phyloP scores from a whole-genome alignment of 2,329 filamentous ascomycete genomes.

The Penicillium expansum region DNA sequence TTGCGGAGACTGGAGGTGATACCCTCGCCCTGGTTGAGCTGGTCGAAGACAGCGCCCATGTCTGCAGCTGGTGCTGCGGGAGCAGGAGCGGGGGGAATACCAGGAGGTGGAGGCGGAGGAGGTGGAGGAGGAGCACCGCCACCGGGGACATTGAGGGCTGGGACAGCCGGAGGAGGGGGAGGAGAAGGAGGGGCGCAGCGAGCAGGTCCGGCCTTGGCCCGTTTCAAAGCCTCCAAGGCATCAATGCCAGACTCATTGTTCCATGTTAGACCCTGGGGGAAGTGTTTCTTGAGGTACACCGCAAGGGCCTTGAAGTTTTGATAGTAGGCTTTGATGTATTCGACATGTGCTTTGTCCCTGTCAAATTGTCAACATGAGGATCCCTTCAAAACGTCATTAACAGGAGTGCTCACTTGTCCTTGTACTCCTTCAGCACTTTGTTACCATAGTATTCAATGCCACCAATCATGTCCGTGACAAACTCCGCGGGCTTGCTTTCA shows the following conservation, averaged over 20 bases:
- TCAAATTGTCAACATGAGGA: constrained; percentile 19
- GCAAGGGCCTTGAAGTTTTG: constrained; percentile 79
- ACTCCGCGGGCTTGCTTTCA: constrained; percentile 77
- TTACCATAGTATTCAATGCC: constrained; percentile 94
- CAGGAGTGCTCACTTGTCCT: constrained; percentile 62
- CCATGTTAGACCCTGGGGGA: constrained; percentile 77
- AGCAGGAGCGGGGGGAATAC: constrained; percentile 55
- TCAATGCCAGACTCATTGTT: constrained; percentile 73
- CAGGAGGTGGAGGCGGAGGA: constrained; percentile 68
- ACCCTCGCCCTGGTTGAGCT: constrained; percentile 83
- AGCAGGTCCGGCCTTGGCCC: constrained; percentile 49
- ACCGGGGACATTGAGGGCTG: constrained; percentile 49
- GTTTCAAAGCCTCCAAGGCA: constrained; percentile 65
- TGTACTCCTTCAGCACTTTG: constrained; percentile 85
- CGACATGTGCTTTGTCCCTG: constrained; percentile 75
- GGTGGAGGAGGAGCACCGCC: constrained; percentile 63
- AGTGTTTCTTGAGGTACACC: constrained; percentile 82
- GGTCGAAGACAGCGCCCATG: constrained; percentile 83
- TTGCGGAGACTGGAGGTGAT: constrained; percentile 88
- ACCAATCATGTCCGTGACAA: constrained; percentile 77
- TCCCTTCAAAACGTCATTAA: background rate
- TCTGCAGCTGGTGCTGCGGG: constrained; percentile 55
- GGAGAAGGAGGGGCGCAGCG: constrained; percentile 45
- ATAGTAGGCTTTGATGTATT: constrained; percentile 93
- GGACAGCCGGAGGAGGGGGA: constrained; percentile 51